phyloP scores from a whole-genome alignment of 2,329 filamentous ascomycete species.

The Ophiocordyceps camponoti-rufipedis region DNA sequence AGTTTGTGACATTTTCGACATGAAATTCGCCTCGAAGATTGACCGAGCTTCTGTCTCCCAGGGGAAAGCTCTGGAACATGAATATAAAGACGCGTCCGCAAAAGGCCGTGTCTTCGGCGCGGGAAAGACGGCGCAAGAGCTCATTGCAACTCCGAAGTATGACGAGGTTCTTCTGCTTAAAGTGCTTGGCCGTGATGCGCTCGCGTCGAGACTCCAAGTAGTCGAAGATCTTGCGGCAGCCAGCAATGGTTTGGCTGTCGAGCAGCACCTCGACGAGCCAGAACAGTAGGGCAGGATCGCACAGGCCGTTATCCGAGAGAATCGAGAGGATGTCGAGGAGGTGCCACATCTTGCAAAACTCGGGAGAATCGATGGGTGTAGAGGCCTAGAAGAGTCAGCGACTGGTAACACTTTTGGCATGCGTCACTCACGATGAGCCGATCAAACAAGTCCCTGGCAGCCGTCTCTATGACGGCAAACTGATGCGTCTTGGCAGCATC shows the following conservation, averaged over 20 bases:
- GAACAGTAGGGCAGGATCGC: slow-evolving; percentile 65
- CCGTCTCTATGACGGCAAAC: slow-evolving; percentile 63
- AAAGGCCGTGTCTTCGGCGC: slow-evolving; percentile 92
- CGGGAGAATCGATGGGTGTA: slow-evolving; percentile 56
- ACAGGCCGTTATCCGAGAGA: slow-evolving; percentile 63
- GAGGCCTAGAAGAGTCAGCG: slow-evolving; percentile 34
- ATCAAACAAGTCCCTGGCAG: slow-evolving; percentile 66
- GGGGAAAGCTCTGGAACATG: slow-evolving; percentile 90
- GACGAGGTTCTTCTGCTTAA: slow-evolving; percentile 68
- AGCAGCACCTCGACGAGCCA: slow-evolving; percentile 88
- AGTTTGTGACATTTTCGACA: slow-evolving; percentile 81
- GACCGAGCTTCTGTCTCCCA: slow-evolving; percentile 93
- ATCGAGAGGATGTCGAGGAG: slow-evolving; percentile 81
- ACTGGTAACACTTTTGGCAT: not conserved
- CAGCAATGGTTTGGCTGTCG: slow-evolving; percentile 87
- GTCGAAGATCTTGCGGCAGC: slow-evolving; percentile 81
- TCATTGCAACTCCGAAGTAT: slow-evolving; percentile 94
- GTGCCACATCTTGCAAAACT: slow-evolving; percentile 80
- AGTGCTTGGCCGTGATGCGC: slow-evolving; percentile 63
- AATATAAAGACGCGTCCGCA: slow-evolving; percentile 97
- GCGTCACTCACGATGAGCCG: slow-evolving; percentile 48
- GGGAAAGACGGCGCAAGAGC: slow-evolving; percentile 77
- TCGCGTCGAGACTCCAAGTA: slow-evolving; percentile 89
- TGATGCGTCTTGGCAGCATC: slow-evolving; percentile 26
- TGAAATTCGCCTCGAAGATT: slow-evolving; percentile 95